phyloP scores from a whole-genome alignment of 2,329 filamentous ascomycete genomes.

The Alternaria rosae region DNA sequence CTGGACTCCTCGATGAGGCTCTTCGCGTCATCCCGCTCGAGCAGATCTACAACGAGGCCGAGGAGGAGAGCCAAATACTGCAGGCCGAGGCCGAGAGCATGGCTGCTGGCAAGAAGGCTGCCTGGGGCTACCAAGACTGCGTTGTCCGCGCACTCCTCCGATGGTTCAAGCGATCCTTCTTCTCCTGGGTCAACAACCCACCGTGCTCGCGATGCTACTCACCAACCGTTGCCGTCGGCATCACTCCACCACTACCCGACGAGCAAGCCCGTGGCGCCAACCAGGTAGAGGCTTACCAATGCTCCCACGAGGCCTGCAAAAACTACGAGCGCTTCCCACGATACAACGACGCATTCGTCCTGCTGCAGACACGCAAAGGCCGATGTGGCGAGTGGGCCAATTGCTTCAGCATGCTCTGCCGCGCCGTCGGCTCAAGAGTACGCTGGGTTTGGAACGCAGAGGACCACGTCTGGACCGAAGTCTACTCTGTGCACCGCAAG shows the following conservation, averaged over 20 bases:
- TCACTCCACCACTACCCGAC: conserved; percentile 84
- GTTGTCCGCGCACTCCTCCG: conserved; percentile 87
- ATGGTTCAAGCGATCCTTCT: conserved; percentile 97
- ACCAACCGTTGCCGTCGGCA: conserved; percentile 82
- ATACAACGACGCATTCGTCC: conserved; percentile 92
- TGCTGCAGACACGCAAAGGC: conserved; percentile 85
- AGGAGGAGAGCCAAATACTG: conserved; percentile 89
- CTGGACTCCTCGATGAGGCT: conserved; percentile 90
- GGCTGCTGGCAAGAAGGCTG: conserved; percentile 77
- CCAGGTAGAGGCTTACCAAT: conserved; percentile 88
- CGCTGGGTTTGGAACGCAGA: conserved; percentile 99
- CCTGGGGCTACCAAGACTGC: conserved; percentile 98
- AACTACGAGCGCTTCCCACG: conserved; percentile 88
- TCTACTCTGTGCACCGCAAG: conserved; percentile 92
- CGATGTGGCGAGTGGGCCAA: conserved; percentile 97
- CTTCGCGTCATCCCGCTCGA: conserved; percentile 86
- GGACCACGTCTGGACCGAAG: conserved; percentile 97
- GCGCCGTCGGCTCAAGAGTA: conserved; percentile 87
- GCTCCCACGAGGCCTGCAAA: conserved; percentile 77
- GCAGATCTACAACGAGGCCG: conserved; percentile 89
- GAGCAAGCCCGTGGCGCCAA: conserved; percentile 88
- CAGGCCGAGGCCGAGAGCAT: conserved; percentile 88
- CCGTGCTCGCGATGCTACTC: conserved; percentile 81
- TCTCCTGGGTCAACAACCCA: conserved; percentile 96
- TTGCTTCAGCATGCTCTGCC: conserved; percentile 98